A percentile compares a stretch with the other conserved stretches of the same genome.
These are phyloP conservation scores for Talaromyces marneffei DNA, from an alignment of 2,329 filamentous ascomycete species.

Conservation along the genomic window DNA sequence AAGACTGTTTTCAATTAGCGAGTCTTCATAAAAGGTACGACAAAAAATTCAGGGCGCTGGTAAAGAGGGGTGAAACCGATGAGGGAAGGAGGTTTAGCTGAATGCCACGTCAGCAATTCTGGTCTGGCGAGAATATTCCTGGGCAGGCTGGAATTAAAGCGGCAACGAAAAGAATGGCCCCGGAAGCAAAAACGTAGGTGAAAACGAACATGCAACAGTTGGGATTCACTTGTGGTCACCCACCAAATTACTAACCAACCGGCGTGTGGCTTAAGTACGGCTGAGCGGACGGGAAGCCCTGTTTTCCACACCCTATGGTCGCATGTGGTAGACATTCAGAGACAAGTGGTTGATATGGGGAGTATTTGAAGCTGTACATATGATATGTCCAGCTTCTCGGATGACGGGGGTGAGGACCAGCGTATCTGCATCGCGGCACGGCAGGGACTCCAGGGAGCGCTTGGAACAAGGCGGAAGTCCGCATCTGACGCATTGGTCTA, in stretches of 20 bases:
- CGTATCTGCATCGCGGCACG: background rate
- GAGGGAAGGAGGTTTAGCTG: too few species aligned
- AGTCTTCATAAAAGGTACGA: too few species aligned
- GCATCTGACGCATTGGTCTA: background rate
- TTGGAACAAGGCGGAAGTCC: background rate
- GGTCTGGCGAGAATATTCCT: too few species aligned
- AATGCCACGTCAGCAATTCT: too few species aligned
- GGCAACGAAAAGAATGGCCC: too few species aligned
- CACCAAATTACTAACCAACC: conserved; percentile 45
- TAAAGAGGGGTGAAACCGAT: too few species aligned
- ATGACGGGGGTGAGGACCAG: background rate
- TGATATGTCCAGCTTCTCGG: background rate
- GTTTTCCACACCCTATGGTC: conserved; percentile 44
- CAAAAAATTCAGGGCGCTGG: too few species aligned
- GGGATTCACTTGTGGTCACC: conserved; percentile 45
- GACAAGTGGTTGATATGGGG: background rate
- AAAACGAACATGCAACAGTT: conserved; percentile 39
- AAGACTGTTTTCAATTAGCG: too few species aligned
- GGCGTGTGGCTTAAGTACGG: conserved; percentile 45
- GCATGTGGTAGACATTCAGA: conserved; percentile 25
- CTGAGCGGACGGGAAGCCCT: conserved; percentile 46
- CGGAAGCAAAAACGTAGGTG: conserved; percentile 15
- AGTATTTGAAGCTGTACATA: background rate
- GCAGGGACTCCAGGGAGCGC: too few species aligned
- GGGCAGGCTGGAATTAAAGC: too few species aligned